Percentiles rank a stretch among this genome's conserved stretches.
These are phyloP conservation scores for Sodiomyces alkalinus DNA, from an alignment of 2,329 filamentous ascomycete genomes.

Conservation along the genomic window DNA sequence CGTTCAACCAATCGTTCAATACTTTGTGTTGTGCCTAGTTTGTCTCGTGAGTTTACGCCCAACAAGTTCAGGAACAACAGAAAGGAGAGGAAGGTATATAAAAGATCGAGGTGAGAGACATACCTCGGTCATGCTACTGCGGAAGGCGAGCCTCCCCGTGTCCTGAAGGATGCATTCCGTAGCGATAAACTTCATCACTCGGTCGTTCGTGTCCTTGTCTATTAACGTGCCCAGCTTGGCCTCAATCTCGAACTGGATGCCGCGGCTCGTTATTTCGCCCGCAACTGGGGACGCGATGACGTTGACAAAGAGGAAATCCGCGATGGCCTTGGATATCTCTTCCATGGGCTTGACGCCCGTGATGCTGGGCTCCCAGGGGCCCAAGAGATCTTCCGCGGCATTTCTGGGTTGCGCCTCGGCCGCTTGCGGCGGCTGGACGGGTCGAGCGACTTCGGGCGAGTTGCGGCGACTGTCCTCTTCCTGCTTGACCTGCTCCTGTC, in stretches of 20 bases:
- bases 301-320: constrained; percentile 63
- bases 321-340: constrained; percentile 59
- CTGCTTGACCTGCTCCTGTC: constrained; percentile 13
- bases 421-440: too few relatives aligned
- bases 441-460: constrained; percentile 29
- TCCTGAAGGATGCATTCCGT: constrained; percentile 57
- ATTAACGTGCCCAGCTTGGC: constrained; percentile 80
- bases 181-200: constrained; percentile 50
- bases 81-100: not conserved
- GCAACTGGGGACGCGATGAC: constrained; percentile 55
- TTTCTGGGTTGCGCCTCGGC: constrained; percentile 4
- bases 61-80: not conserved
- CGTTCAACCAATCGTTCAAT: constrained; percentile 77
- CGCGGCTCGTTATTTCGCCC: constrained; percentile 44
- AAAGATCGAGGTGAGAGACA: constrained; percentile 13
- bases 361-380: constrained; percentile 52
- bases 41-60: too few relatives aligned
- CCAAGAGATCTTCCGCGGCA: constrained; percentile 24
- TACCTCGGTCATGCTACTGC: constrained; percentile 84
- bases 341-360: constrained; percentile 57
- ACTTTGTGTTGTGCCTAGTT: constrained; percentile 64
- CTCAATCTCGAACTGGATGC: constrained; percentile 79
- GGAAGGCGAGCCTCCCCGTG: constrained; percentile 51
- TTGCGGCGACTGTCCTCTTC: constrained; percentile 25
- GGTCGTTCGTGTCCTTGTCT: constrained; percentile 53